Percentiles rank a stretch among this genome's conserved stretches.
Conservation (phyloP, 441 rosid genomes). For the Gossypium davidsonii region DNA sequence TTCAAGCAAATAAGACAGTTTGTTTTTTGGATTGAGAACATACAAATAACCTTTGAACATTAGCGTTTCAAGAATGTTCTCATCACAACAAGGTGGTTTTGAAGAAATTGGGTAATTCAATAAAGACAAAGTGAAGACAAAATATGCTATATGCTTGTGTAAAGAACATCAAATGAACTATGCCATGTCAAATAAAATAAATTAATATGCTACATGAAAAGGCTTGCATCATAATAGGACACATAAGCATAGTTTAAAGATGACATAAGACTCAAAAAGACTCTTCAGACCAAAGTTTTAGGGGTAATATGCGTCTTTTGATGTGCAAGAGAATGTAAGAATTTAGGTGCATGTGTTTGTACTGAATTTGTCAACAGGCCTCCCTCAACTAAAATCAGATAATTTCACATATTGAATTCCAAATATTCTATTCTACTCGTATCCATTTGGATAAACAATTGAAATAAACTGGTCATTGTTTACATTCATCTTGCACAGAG, state of each 20-base stretch:
- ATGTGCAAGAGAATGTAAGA: background rate
- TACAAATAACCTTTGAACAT: background rate
- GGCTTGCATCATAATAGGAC: background rate
- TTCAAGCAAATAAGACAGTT: slow-evolving; percentile 8
- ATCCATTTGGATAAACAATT: background rate
- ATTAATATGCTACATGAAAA: background rate
- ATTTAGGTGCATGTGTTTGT: background rate
- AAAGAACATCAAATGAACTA: background rate
- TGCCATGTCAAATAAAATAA: background rate
- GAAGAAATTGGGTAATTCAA: background rate
- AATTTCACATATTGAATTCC: background rate
- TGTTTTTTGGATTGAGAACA: background rate
- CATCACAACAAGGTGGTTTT: background rate
- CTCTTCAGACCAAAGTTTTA: background rate
- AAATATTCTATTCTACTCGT: background rate
- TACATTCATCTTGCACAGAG: background rate
- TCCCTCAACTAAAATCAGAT: background rate
- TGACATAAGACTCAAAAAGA: background rate
- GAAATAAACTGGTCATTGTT: background rate
- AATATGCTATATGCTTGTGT: background rate
- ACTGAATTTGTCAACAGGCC: background rate
- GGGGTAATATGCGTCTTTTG: background rate
- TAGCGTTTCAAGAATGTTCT: background rate
- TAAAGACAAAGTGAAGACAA: background rate
- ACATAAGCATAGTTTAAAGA: background rate